Evolutionary conservation across 2,329 filamentous ascomycete genomes (phyloP).

Genomic region (Stagonosporopsis vannaccii): DNA sequence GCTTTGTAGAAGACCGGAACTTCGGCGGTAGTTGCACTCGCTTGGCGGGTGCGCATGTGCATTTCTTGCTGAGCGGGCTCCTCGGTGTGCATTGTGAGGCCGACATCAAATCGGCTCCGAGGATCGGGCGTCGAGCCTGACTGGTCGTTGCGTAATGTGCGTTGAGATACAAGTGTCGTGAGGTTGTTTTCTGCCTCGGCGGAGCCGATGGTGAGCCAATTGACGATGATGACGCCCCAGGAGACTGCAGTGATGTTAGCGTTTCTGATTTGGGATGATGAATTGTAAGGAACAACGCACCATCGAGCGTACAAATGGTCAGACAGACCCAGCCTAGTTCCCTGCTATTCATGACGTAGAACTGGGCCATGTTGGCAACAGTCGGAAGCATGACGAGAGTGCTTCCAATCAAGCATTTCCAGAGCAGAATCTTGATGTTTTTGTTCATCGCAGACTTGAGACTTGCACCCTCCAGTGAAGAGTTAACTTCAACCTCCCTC

Average conservation of each 20-base stretch:
- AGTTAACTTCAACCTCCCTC: background rate
- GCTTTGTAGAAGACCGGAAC: conserved; percentile 8
- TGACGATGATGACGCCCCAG: conserved; percentile 37
- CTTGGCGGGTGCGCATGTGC: conserved; percentile 4
- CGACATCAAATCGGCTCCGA: background rate
- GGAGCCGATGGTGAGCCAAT: conserved; percentile 42
- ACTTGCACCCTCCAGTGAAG: background rate
- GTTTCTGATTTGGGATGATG: background rate
- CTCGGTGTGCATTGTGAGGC: background rate
- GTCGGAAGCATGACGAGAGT: conserved; percentile 47
- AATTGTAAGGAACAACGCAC: conserved; percentile 30
- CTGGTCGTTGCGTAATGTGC: background rate
- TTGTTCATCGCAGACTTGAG: conserved; percentile 16
- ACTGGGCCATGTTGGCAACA: conserved; percentile 45
- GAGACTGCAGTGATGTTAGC: conserved; percentile 27
- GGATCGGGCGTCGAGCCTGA: background rate
- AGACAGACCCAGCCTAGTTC: conserved; percentile 52
- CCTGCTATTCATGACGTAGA: conserved; percentile 39
- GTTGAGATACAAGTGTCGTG: conserved; percentile 21
- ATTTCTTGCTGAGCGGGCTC: background rate
- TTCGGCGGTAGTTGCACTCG: conserved; percentile 3
- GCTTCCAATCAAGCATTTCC: conserved; percentile 40
- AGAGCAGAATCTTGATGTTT: conserved; percentile 30
- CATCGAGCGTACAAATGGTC: conserved; percentile 48
- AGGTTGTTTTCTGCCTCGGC: conserved; percentile 31